A percentile compares a stretch with the other conserved stretches of the same genome.
These are phyloP conservation scores for Spinellus fusiger DNA, from an alignment of 192 early-diverging fungal species.

Conservation along the genomic window DNA sequence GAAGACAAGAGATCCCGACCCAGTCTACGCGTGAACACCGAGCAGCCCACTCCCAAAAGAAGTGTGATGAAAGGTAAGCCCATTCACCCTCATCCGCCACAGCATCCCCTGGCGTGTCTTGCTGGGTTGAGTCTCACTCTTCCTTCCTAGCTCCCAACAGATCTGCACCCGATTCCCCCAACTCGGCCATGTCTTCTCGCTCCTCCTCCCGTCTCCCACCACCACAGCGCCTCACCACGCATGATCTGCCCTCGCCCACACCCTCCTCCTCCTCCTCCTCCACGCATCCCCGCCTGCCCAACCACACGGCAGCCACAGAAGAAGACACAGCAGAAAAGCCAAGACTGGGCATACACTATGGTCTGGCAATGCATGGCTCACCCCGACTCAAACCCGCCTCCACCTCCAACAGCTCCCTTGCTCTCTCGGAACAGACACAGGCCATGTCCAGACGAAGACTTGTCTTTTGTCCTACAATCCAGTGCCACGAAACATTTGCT, in stretches of 20 bases:
- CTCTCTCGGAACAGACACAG: constrained; percentile 19
- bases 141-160: background rate
- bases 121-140: background rate
- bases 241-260: constrained; percentile 7
- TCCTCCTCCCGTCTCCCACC: constrained; percentile 17
- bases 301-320: background rate
- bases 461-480: constrained; percentile 46
- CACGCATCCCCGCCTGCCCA: background rate
- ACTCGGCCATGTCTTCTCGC: constrained; percentile 19
- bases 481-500: constrained; percentile 63
- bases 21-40: background rate
- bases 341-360: background rate
- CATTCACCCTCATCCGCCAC: background rate
- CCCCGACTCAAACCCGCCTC: constrained; percentile 13
- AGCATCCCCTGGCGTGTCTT: no score
- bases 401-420: constrained; percentile 11
- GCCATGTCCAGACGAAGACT: constrained; percentile 27
- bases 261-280: constrained; percentile 14
- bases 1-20: constrained; percentile 2
- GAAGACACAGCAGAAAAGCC: background rate
- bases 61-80: background rate
- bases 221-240: constrained; percentile 10
- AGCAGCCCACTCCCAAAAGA: background rate
- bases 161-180: constrained; percentile 18
- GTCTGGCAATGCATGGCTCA: constrained; percentile 15